Evolutionary conservation across 1,284 basidiomycete genomes (phyloP).

Genomic region (Trichosporon sp.): DNA sequence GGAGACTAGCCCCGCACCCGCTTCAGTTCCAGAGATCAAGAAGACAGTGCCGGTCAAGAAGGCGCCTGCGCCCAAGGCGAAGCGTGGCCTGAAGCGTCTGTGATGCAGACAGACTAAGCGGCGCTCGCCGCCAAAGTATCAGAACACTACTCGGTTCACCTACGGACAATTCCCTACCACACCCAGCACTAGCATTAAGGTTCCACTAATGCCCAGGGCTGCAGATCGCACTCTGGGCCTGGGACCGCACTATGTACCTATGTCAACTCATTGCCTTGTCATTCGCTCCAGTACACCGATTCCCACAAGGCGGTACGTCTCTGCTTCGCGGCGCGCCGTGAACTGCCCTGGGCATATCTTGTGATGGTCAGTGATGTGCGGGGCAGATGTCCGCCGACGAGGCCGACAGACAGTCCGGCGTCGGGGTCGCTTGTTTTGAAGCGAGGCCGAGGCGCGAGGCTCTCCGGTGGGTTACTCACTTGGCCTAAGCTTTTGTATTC

Average conservation of each 20-base stretch:
- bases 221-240: neutral
- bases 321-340: neutral
- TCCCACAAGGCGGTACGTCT: neutral
- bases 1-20: constrained; percentile 41
- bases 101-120: constrained; percentile 20
- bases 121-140: neutral
- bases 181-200: constrained; percentile 11
- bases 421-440: constrained; percentile 3
- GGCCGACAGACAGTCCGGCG: neutral
- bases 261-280: neutral
- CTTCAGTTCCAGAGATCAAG: constrained; percentile 25
- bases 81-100: constrained; percentile 53
- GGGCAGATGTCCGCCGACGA: neutral
- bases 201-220: neutral
- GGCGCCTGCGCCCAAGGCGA: constrained; percentile 41
- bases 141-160: neutral
- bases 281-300: neutral
- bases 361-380: neutral
- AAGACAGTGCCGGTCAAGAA: constrained; percentile 37
- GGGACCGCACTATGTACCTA: neutral
- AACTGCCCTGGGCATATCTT: neutral
- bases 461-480: neutral
- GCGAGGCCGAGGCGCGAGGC: neutral
- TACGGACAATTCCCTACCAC: neutral
- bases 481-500: neutral